phyloP scores from a whole-genome alignment of 805 yeast species.

The Ogataea nakhonphanomensis region DNA sequence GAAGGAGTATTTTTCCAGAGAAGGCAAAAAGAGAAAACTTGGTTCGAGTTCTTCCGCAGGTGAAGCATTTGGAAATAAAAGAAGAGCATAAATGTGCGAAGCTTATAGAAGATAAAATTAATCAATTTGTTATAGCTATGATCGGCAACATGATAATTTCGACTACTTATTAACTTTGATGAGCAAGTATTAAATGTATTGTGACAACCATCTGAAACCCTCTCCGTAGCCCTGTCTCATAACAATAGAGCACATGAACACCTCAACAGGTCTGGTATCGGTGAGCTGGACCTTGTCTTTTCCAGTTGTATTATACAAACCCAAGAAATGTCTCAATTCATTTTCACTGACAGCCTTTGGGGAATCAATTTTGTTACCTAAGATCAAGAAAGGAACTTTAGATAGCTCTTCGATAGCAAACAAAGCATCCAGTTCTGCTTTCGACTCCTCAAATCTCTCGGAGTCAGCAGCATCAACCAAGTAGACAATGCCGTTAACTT shows the following conservation, averaged over 20 bases:
- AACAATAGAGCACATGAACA: conserved; percentile 96
- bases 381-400: conserved; percentile 84
- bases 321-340: conserved; percentile 87
- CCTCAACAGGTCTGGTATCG: conserved; percentile 85
- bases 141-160: background rate
- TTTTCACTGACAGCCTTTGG: conserved; percentile 93
- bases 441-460: conserved; percentile 91
- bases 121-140: background rate
- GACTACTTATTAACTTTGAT: background rate
- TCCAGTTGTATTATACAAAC: conserved; percentile 87
- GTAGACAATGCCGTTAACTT: conserved; percentile 95
- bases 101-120: too few relatives aligned
- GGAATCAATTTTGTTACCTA: conserved; percentile 96
- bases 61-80: conserved; percentile 21
- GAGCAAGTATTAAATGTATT: conserved; percentile 59
- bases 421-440: conserved; percentile 90
- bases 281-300: conserved; percentile 69
- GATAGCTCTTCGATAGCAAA: conserved; percentile 89
- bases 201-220: conserved; percentile 97
- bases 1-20: conserved; percentile 76
- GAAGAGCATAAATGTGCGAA: background rate
- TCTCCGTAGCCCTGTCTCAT: conserved; percentile 99
- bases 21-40: conserved; percentile 59
- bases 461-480: conserved; percentile 97
- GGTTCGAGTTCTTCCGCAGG: conserved; percentile 28